phyloP scores from a whole-genome alignment of 768 basidiomycete species.

The Termitomyces bulborhizus region DNA sequence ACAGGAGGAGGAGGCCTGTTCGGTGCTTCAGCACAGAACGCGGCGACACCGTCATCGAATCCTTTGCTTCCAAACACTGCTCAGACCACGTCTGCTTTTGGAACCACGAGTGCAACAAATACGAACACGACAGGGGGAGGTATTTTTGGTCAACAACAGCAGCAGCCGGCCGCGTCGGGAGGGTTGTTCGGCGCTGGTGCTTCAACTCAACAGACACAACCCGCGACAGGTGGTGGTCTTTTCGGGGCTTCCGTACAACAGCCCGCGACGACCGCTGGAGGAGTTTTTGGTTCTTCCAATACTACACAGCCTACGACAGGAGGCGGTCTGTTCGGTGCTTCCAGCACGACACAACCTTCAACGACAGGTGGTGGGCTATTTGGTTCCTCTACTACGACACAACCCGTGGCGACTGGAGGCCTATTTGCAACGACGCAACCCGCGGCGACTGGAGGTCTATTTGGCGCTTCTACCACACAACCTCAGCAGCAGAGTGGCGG shows the following conservation, averaged over 20 bases:
- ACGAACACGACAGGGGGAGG: constrained; percentile 12
- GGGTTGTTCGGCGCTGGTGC: constrained; percentile 22
- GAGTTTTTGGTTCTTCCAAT: constrained; percentile 25
- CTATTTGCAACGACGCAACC: constrained; percentile 19
- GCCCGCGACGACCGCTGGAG: constrained; percentile 12
- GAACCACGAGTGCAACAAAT: constrained; percentile 8
- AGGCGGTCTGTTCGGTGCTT: constrained; percentile 25
- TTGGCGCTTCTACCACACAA: constrained; percentile 17
- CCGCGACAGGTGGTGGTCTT: constrained; percentile 11
- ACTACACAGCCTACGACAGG: constrained; percentile 15
- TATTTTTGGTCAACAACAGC: constrained; percentile 17
- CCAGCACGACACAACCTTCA: constrained; percentile 4
- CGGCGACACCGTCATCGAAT: constrained; percentile 3
- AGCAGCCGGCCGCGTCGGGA: constrained; percentile 13
- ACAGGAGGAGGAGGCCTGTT: constrained; percentile 23
- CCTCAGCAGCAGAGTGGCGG: constrained; percentile 4
- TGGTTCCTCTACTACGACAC: constrained; percentile 17
- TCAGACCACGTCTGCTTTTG: constrained; percentile 14
- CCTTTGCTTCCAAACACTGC: constrained; percentile 7
- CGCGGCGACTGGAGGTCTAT: constrained; percentile 21
- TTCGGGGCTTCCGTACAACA: constrained; percentile 19
- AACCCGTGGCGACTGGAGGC: constrained; percentile 16
- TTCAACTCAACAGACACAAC: constrained; percentile 6
- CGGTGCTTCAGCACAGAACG: constrained; percentile 15
- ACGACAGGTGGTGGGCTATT: constrained; percentile 22